These are phyloP conservation scores for Excoecaria agallocha DNA, from an alignment of 345 rosid genomes.

Conservation along the genomic window DNA sequence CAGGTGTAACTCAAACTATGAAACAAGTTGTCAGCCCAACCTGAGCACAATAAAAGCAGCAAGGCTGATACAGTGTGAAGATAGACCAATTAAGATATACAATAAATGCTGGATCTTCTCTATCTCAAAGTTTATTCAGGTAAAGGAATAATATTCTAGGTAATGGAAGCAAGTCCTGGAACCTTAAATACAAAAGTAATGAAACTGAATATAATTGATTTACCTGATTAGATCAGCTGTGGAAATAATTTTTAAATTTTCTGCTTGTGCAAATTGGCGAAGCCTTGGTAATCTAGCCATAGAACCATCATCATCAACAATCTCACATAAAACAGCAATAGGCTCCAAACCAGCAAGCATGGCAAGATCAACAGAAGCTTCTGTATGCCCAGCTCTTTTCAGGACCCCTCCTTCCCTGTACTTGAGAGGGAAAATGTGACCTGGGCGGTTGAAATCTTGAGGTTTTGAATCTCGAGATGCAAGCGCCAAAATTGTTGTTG, in stretches of 20 bases:
- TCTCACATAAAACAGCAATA: conserved; percentile 34
- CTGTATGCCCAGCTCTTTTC: conserved; percentile 37
- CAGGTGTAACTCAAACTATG: neutral
- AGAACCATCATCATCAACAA: conserved; percentile 37
- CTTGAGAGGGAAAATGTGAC: conserved; percentile 33
- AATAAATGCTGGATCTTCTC: neutral
- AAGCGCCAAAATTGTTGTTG: conserved; percentile 27
- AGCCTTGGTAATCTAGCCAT: conserved; percentile 37
- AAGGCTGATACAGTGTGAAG: neutral
- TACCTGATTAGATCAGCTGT: conserved; percentile 34
- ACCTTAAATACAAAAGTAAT: neutral
- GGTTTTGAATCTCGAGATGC: conserved; percentile 30
- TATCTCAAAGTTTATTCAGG: neutral
- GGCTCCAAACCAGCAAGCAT: conserved; percentile 32
- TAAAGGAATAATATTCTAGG: neutral
- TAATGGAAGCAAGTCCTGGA: neutral
- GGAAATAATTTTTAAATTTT: conserved; percentile 29
- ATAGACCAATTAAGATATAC: neutral
- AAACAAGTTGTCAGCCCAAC: neutral
- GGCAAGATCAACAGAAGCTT: conserved; percentile 35
- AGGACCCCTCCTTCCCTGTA: conserved; percentile 35
- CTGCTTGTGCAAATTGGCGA: conserved; percentile 27
- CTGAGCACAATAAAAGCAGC: neutral
- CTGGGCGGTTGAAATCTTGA: conserved; percentile 34
- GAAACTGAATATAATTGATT: neutral